These are phyloP conservation scores for Taphrina sp. DNA, from an alignment of 1,139 yeast species.

Conservation along the genomic window DNA sequence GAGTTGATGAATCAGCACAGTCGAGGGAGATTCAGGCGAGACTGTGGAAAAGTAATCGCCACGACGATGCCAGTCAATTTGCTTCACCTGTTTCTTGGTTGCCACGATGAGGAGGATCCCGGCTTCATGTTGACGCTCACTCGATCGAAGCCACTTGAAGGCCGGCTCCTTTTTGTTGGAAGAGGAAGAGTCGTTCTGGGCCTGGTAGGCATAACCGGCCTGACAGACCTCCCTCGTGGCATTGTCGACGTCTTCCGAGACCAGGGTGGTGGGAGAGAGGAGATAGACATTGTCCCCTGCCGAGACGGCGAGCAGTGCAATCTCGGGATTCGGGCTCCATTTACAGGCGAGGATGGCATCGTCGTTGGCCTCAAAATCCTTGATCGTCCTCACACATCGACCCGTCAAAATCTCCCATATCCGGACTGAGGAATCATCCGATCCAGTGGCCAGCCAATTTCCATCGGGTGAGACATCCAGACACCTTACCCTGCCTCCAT, in stretches of 20 bases:
- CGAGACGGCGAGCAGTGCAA: conserved; percentile 69
- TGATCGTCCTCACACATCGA: conserved; percentile 59
- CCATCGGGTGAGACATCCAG: conserved; percentile 86
- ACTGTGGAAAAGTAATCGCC: conserved; percentile 96
- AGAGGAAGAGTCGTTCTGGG: conserved; percentile 51
- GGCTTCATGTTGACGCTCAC: conserved; percentile 56
- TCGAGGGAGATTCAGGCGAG: conserved; percentile 83
- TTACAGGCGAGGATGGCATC: conserved; percentile 79
- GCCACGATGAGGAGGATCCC: conserved; percentile 76
- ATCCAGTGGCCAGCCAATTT: conserved; percentile 93
- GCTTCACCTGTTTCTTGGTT: conserved; percentile 70
- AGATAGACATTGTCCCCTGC: conserved; percentile 79
- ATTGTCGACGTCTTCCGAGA: conserved; percentile 71
- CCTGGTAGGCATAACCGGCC: conserved; percentile 89
- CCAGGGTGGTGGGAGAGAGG: conserved; percentile 85
- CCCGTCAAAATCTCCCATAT: conserved; percentile 97
- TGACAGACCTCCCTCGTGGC: conserved; percentile 75
- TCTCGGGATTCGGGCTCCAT: conserved; percentile 78
- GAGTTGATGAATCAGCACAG: conserved; percentile 89
- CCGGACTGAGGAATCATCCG: conserved; percentile 94
- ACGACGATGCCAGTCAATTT: conserved; percentile 90
- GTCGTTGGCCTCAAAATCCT: conserved; percentile 46
- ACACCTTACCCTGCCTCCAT: conserved; percentile 75
- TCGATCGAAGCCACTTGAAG: conserved; percentile 84
- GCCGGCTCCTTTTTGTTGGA: conserved; percentile 54